Base-by-base conservation (phyloP, 768 basidiomycete species). In the Rhodosporidiobolus odoratus region DNA sequence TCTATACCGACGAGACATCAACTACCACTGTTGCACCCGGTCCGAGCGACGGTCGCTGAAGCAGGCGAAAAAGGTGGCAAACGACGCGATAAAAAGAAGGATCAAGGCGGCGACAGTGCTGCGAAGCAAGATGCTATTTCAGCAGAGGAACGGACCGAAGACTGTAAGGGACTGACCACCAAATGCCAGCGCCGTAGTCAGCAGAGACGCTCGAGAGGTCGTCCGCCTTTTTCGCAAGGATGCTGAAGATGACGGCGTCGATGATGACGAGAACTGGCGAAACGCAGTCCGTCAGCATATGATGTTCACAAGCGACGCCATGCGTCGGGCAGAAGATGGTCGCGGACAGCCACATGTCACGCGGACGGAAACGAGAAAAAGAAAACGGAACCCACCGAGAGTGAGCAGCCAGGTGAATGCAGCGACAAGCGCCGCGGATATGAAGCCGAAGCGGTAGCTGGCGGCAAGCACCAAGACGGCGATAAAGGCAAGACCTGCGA, bases 391-490 rank as follows among this genome's bases (percentile, higher is more conserved):
- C 47, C 21, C 47, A 48, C 47, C 50, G 62, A 78, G 72, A n/a
- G 76, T 75, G 54, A 77, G 75, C 62, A 79, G 38, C 69, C 77
- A 79, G 3, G 78, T 78, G 40, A 79, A 50, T 54, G 77, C 69
- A 35, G 78, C 73, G 47, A 78, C 59, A 27, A 79, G 47, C 27
- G 77, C 66, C 27, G 78, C 73, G 68, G 76, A 76, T 66, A 79
- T 54, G 76, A 76, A 79, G 5, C 79, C 79, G 58, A 79, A 23
- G 34, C 66, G 72, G 64, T 76, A 67, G 5, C 78, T 77, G 43
- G 62, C 58, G 45, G 77, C 65, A 19, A 78, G 77, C 48, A 78
- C 62, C 66, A 79, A 66, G 73, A 79, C 77, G 2, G 79, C 76
- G 48, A 79, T 54, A 65, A 77, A 77, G 5, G 79, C 68, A 41